phyloP scores from a whole-genome alignment of 2,329 filamentous ascomycete genomes.

The Clonostachys rhizophaga region DNA sequence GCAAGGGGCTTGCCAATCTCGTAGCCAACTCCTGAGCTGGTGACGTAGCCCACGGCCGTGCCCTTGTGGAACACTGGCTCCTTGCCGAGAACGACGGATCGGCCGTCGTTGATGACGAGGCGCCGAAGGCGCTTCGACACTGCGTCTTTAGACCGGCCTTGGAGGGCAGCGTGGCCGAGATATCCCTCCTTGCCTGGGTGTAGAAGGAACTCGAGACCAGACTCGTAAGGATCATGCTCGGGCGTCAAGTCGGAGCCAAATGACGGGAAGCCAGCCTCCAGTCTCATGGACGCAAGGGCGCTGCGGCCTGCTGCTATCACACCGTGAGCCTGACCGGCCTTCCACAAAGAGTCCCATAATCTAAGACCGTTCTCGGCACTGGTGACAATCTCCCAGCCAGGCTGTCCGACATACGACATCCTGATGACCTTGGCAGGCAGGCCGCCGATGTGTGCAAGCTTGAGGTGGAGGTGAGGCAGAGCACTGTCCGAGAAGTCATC shows the following conservation, averaged over 20 bases:
- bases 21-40: slow-evolving; percentile 56
- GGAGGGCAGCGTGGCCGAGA: slow-evolving; percentile 45
- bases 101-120: slow-evolving; percentile 49
- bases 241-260: slow-evolving; percentile 55
- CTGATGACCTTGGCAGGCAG: slow-evolving; percentile 52
- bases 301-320: slow-evolving; percentile 53
- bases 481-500: slow-evolving; percentile 40
- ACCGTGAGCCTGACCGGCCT: slow-evolving; percentile 48
- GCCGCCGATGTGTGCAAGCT: slow-evolving; percentile 41
- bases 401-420: slow-evolving; percentile 56
- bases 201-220: slow-evolving; percentile 47
- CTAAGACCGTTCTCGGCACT: slow-evolving; percentile 52
- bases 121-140: slow-evolving; percentile 33
- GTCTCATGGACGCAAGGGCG: slow-evolving; percentile 52
- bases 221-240: slow-evolving; percentile 57
- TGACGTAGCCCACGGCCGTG: slow-evolving; percentile 49
- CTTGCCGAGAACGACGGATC: slow-evolving; percentile 54
- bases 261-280: slow-evolving; percentile 55
- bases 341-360: slow-evolving; percentile 54
- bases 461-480: slow-evolving; percentile 44
- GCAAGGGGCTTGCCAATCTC: slow-evolving; percentile 54
- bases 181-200: slow-evolving; percentile 45
- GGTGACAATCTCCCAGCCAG: slow-evolving; percentile 59
- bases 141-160: slow-evolving; percentile 28
- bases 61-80: slow-evolving; percentile 52